Percentiles rank a stretch among this genome's conserved stretches.
Conservation (phyloP, 129 eudicot species). For the Artemisia tridentata region DNA sequence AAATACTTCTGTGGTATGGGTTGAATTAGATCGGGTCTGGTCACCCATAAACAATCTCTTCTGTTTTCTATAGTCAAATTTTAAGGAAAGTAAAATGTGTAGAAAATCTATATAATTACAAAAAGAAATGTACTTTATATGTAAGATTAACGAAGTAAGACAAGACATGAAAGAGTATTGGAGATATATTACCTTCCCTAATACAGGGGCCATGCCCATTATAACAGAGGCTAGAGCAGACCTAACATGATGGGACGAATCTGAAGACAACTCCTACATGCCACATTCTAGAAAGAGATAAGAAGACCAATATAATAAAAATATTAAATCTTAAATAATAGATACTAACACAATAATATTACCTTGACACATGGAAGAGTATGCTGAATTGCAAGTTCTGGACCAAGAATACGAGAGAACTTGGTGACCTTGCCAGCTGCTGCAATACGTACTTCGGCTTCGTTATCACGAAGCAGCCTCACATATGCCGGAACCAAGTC, state of each 20-base stretch:
- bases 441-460: slow-evolving; percentile 99
- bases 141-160: too few species aligned
- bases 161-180: background rate
- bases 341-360: background rate
- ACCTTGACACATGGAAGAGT: slow-evolving; percentile 99
- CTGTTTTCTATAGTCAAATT: too few species aligned
- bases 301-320: background rate
- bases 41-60: too few species aligned
- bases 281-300: slow-evolving; percentile 10
- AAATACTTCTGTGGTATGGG: too few species aligned
- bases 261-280: slow-evolving; percentile 89
- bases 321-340: background rate
- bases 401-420: slow-evolving; percentile 85
- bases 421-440: slow-evolving; percentile 99
- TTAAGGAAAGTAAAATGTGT: too few species aligned
- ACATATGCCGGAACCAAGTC: slow-evolving; percentile 99
- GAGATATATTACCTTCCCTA: slow-evolving; percentile 70
- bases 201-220: too few species aligned
- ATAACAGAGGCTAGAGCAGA: too few species aligned
- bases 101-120: too few species aligned
- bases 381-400: slow-evolving; percentile 92
- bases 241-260: slow-evolving; percentile 99
- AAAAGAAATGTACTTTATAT: too few species aligned
- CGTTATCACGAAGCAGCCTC: slow-evolving; percentile 93
- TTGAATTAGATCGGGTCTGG: too few species aligned